Conservation (phyloP, 75 land plant genomes). For the Pinus albicaulis region DNA sequence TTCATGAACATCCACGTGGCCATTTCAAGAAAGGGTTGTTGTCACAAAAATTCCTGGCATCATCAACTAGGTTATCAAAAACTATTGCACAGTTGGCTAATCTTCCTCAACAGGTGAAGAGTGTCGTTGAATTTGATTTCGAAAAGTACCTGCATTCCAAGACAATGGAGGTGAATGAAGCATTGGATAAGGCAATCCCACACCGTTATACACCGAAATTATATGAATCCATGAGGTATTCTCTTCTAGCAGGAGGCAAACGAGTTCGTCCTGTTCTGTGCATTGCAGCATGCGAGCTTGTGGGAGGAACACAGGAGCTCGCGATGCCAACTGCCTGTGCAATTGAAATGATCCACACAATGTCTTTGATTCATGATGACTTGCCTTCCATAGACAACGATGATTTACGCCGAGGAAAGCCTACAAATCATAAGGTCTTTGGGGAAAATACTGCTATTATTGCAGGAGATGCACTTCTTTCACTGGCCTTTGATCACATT, state of each 20-base stretch:
- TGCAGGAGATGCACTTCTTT: constrained; percentile 45
- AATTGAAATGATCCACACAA: constrained; percentile 65
- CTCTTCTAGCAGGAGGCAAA: constrained; percentile 25
- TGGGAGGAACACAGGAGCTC: constrained; percentile 40
- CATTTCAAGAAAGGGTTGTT: background rate
- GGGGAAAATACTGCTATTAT: constrained; percentile 51
- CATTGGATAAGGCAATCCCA: constrained; percentile 19
- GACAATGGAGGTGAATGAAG: constrained; percentile 23
- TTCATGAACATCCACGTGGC: background rate
- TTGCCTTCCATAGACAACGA: constrained; percentile 79
- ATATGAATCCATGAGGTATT: constrained; percentile 30
- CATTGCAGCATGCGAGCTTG: constrained; percentile 68
- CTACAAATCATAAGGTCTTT: constrained; percentile 25
- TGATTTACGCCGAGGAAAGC: constrained; percentile 44
- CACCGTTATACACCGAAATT: constrained; percentile 8
- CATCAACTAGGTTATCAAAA: background rate
- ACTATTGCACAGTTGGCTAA: background rate
- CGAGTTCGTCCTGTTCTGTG: constrained; percentile 54
- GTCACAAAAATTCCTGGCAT: no score
- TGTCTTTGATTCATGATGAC: constrained; percentile 47
- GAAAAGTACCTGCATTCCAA: constrained; percentile 18
- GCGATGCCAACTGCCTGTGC: constrained; percentile 64
- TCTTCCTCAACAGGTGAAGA: background rate
- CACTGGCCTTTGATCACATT: constrained; percentile 57
- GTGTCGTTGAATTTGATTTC: constrained; percentile 14